These are phyloP conservation scores for Fremontodendron californicum DNA, from an alignment of 345 rosid species.

Conservation along the genomic window DNA sequence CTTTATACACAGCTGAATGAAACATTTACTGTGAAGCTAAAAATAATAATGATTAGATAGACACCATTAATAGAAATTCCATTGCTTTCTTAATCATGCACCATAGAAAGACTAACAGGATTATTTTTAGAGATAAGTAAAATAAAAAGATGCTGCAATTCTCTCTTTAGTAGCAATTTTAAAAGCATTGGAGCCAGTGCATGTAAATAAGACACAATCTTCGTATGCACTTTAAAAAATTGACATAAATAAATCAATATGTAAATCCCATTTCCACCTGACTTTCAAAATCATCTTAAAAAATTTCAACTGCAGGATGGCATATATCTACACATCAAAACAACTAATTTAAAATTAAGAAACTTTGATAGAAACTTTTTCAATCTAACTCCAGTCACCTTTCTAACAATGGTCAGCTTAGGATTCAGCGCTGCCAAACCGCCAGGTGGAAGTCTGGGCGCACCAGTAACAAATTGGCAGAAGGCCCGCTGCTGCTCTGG, in stretches of 20 bases:
- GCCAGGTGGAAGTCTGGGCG: slow-evolving; percentile 99
- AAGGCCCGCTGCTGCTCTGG: slow-evolving; percentile 96
- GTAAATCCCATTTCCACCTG: not conserved
- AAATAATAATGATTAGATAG: not conserved
- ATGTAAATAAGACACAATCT: not conserved
- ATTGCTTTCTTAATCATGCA: not conserved
- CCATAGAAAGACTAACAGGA: not conserved
- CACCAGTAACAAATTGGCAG: slow-evolving; percentile 99
- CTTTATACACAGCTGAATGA: not conserved
- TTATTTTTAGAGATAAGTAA: not conserved
- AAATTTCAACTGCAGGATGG: not conserved
- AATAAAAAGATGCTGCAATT: not conserved
- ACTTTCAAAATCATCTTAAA: not conserved
- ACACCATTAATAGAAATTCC: not conserved
- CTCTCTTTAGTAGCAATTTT: not conserved
- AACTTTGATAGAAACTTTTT: not conserved
- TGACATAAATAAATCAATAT: not conserved
- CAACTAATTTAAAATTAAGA: not conserved
- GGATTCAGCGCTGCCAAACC: slow-evolving; percentile 95
- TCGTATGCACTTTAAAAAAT: not conserved
- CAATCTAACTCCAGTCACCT: slow-evolving; percentile 42
- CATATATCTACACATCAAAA: not conserved
- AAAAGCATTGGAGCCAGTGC: not conserved
- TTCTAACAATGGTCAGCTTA: slow-evolving; percentile 93
- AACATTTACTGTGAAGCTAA: not conserved